phyloP scores from a whole-genome alignment of 495 filamentous ascomycete genomes.

The Neurospora hispaniola region DNA sequence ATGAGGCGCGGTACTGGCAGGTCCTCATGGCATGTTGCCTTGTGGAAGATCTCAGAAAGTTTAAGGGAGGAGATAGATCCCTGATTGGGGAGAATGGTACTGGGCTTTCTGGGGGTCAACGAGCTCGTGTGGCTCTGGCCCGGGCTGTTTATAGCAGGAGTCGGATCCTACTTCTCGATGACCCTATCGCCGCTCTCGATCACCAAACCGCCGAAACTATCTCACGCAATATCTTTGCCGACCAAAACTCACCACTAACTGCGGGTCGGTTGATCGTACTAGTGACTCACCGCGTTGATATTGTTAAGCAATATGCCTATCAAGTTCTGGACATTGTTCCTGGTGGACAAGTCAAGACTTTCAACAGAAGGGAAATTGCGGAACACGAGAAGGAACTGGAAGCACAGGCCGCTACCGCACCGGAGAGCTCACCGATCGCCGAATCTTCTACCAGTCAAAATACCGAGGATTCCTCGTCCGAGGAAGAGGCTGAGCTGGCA shows the following conservation, averaged over 20 bases:
- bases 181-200: constrained; percentile 89
- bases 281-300: constrained; percentile 67
- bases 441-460: constrained; percentile 3
- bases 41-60: constrained; percentile 73
- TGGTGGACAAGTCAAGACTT: constrained; percentile 38
- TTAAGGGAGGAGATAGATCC: constrained; percentile 89
- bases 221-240: constrained; percentile 51
- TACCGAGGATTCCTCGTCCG: constrained; percentile 11
- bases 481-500: constrained; percentile 26
- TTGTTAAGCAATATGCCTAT: constrained; percentile 53
- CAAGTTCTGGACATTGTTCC: constrained; percentile 57
- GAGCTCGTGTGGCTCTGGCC: constrained; percentile 82
- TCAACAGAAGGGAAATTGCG: constrained; percentile 27
- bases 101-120: constrained; percentile 91
- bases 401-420: constrained; percentile 5
- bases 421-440: background rate
- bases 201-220: constrained; percentile 70
- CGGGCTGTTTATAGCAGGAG: constrained; percentile 88
- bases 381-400: constrained; percentile 16
- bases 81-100: constrained; percentile 95
- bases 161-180: constrained; percentile 88
- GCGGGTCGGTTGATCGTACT: constrained; percentile 54
- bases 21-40: constrained; percentile 89
- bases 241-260: constrained; percentile 44
- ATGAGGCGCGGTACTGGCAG: constrained; percentile 72